A percentile compares a stretch with the other conserved stretches of the same genome.
Evolutionary conservation across 768 basidiomycete species (phyloP).

Genomic region (Brasilioporus rufonigricans): DNA sequence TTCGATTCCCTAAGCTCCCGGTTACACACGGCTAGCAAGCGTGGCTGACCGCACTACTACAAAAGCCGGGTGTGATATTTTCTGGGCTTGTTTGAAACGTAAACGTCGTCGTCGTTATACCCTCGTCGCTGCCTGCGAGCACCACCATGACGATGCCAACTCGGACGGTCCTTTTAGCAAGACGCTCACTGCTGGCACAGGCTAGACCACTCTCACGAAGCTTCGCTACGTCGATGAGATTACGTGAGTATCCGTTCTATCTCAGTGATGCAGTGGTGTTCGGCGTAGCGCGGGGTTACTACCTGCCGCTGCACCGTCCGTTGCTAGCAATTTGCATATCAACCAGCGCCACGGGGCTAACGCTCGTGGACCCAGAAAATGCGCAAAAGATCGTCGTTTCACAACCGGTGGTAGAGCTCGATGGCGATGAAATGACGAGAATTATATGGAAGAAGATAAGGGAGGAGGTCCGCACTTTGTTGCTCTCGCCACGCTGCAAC

Average conservation of each 20-base stretch:
- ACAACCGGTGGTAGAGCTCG: slow-evolving; percentile 92
- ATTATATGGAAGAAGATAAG: slow-evolving; percentile 99
- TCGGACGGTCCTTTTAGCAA: slow-evolving; percentile 22
- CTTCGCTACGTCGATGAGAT: slow-evolving; percentile 28
- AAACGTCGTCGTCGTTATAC: slow-evolving; percentile 8
- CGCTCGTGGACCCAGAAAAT: slow-evolving; percentile 19
- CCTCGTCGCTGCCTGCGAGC: slow-evolving; percentile 7
- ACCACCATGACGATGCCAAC: slow-evolving; percentile 20
- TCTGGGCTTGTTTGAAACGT: slow-evolving; percentile 2
- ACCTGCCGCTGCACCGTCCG: too few species aligned
- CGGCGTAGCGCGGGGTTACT: slow-evolving; percentile 1
- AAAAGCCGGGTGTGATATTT: slow-evolving; percentile 15
- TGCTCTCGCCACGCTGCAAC: not conserved
- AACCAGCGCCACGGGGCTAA: not conserved
- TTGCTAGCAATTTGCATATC: not conserved
- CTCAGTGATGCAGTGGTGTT: not conserved
- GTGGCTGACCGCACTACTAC: slow-evolving; percentile 17
- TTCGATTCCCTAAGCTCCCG: slow-evolving; percentile 12
- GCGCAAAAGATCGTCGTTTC: slow-evolving; percentile 67
- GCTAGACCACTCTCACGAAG: slow-evolving; percentile 22
- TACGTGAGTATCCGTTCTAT: slow-evolving; percentile 25
- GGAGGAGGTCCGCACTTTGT: slow-evolving; percentile 66
- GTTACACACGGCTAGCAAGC: slow-evolving; percentile 21
- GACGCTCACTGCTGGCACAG: slow-evolving; percentile 27
- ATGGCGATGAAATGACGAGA: slow-evolving; percentile 98